Evolutionary conservation across 257 asterid species (phyloP), one percentile per base, ranked within the genome.

Genomic region (Pogostemon cablin): DNA sequence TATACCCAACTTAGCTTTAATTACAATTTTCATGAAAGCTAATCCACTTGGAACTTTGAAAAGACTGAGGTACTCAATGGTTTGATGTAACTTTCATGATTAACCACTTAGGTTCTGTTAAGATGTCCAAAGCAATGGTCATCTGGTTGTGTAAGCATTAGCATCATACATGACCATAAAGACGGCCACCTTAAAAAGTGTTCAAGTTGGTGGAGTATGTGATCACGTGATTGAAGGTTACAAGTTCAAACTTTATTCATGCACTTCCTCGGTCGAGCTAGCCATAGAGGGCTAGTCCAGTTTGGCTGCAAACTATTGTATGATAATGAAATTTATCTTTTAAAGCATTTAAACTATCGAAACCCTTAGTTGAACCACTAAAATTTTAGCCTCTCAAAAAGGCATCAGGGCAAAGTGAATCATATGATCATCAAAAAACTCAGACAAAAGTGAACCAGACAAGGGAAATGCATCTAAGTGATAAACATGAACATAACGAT

Each of bases 31-130:
- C 5, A 12, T 68, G 61, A 71, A 71, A 77, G 74, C 11, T 49
- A 32, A 70, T 40, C 77, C 77, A 71, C 80, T 76, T 8, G 49
- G 65, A 5, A 64, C 12, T 64, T 37, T 71, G 77, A 76, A 65
- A 65, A 71, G 80, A 69, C 47, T 17, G 2, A 10, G 50, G 38
- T 50, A 50, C 67, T 20, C 20, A 9, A 50, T 41, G 44, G 60
- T 67, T 58, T 62, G 58, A 42, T 63, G 42, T 11, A 9, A 68
- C 47, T 39, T 75, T 52, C 38, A 68, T 65, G 46, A 60, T 49
- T 42, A 60, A 52, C 32, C 32, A 37, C n/a, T 39, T n/a, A 58
- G 44, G 39, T 38, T 35, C 60, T 20, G 25, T 54, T 25, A 35
- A 58, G 48, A 4, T 60, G 75, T 71, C 53, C 69, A 60, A 60